These are phyloP conservation scores for Amaranthus cruentus DNA, from an alignment of 148 eudicot genomes.

Conservation along the genomic window DNA sequence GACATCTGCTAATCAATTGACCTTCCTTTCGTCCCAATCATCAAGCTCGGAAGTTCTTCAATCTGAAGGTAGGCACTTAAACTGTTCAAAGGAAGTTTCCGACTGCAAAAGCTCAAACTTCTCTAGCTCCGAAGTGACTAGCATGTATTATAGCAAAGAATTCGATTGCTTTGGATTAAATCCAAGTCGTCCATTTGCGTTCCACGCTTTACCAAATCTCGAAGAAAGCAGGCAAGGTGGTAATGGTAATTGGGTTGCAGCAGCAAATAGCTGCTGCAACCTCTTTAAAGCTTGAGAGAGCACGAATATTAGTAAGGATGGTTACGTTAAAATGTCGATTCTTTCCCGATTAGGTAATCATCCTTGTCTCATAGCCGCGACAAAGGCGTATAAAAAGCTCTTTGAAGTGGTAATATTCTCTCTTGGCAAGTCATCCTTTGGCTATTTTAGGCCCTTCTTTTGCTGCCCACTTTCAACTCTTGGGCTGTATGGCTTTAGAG, in stretches of 20 bases:
- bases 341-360: slow-evolving; percentile 1
- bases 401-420: slow-evolving; percentile 9
- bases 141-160: slow-evolving; percentile 32
- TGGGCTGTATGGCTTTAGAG: slow-evolving; percentile 13
- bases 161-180: slow-evolving; percentile 29
- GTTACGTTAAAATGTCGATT: slow-evolving; percentile 7
- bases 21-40: slow-evolving; percentile 27
- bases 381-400: slow-evolving; percentile 2
- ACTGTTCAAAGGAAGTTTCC: slow-evolving; percentile 26
- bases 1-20: slow-evolving; percentile 16
- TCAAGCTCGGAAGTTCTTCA: slow-evolving; percentile 39
- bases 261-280: slow-evolving; percentile 33
- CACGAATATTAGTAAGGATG: slow-evolving; percentile 15
- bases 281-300: slow-evolving; percentile 29
- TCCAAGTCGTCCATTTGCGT: slow-evolving; percentile 26
- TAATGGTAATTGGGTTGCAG: slow-evolving; percentile 28
- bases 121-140: slow-evolving; percentile 29
- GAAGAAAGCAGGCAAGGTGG: slow-evolving; percentile 20
- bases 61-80: slow-evolving; percentile 27
- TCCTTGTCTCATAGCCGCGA: slow-evolving; percentile 17
- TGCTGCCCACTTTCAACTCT: slow-evolving; percentile 13
- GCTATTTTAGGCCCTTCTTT: slow-evolving; percentile 24
- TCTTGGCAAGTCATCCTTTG: slow-evolving; percentile 42
- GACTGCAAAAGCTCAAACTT: slow-evolving; percentile 25
- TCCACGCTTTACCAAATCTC: slow-evolving; percentile 26